These are phyloP conservation scores for Aspergillus sojae DNA, from an alignment of 2,329 filamentous ascomycete species.

Conservation along the genomic window DNA sequence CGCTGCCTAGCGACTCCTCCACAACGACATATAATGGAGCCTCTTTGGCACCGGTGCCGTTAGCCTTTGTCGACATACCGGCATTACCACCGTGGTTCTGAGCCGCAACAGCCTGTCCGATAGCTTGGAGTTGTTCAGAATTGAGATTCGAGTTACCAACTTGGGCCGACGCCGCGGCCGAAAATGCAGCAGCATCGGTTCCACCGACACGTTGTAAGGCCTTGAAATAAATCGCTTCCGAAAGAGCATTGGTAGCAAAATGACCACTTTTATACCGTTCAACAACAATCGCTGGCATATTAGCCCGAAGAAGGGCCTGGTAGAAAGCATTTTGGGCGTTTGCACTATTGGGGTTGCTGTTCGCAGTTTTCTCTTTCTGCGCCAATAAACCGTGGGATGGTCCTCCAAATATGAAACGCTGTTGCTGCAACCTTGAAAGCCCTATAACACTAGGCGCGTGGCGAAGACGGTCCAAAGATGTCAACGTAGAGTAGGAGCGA, in stretches of 20 bases:
- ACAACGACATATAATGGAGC: slow-evolving; percentile 94
- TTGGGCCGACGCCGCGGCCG: slow-evolving; percentile 16
- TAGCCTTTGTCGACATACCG: slow-evolving; percentile 48
- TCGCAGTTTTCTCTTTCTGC: slow-evolving; percentile 86
- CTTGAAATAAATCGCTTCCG: slow-evolving; percentile 77
- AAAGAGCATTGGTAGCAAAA: slow-evolving; percentile 77
- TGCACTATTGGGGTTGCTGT: slow-evolving; percentile 85
- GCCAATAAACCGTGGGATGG: slow-evolving; percentile 66
- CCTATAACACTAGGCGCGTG: slow-evolving; percentile 24
- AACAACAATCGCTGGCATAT: slow-evolving; percentile 90
- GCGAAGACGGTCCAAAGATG: slow-evolving; percentile 29
- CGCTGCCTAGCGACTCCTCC: slow-evolving; percentile 79
- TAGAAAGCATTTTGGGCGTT: slow-evolving; percentile 94
- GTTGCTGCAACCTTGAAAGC: slow-evolving; percentile 36
- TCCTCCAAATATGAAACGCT: slow-evolving; percentile 43
- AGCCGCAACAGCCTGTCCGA: slow-evolving; percentile 80
- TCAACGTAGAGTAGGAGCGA: slow-evolving; percentile 39
- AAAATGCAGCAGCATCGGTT: slow-evolving; percentile 29
- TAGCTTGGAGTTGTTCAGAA: slow-evolving; percentile 70
- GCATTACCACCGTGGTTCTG: slow-evolving; percentile 69
- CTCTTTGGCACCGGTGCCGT: slow-evolving; percentile 71
- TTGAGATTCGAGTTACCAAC: slow-evolving; percentile 46
- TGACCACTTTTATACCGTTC: slow-evolving; percentile 85
- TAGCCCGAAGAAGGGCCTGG: slow-evolving; percentile 82
- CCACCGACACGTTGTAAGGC: slow-evolving; percentile 68